These are phyloP conservation scores for Yamadazyma oceani DNA, from an alignment of 1,139 yeast genomes.

Conservation along the genomic window DNA sequence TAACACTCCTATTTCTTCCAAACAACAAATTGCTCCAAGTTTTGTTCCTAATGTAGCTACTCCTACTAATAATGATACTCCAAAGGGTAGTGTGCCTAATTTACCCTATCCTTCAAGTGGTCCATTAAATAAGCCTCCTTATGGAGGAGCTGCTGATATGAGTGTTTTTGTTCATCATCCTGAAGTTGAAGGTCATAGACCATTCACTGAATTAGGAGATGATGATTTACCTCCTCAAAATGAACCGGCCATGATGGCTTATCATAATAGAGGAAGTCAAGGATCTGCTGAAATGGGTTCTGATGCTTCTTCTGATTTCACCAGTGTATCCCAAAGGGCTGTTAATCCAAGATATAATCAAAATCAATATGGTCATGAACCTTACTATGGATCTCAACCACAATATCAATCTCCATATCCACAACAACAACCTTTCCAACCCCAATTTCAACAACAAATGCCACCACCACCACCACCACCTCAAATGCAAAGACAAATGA, in stretches of 20 bases:
- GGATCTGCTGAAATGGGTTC: constrained; percentile 25
- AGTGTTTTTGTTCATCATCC: constrained; percentile 48
- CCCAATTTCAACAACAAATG: constrained; percentile 13
- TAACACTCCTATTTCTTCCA: constrained; percentile 32
- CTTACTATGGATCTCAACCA: constrained; percentile 11
- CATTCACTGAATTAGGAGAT: constrained; percentile 46
- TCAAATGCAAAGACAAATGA: constrained; percentile 11
- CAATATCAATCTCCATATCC: constrained; percentile 20
- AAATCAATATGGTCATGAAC: constrained; percentile 9
- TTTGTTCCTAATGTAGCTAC: constrained; percentile 30
- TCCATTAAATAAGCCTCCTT: constrained; percentile 21
- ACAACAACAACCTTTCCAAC: constrained; percentile 18
- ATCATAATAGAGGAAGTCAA: constrained; percentile 13
- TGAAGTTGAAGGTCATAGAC: constrained; percentile 47
- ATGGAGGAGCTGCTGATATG: constrained; percentile 19
- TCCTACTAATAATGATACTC: constrained; percentile 28
- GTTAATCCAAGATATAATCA: constrained; percentile 57
- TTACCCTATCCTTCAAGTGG: constrained; percentile 24
- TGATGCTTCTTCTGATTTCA: constrained; percentile 61
- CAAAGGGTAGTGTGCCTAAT: constrained; percentile 17
- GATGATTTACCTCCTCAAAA: constrained; percentile 25
- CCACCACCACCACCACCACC: constrained; percentile 15
- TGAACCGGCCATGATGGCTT: constrained; percentile 3
- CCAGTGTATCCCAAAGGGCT: constrained; percentile 78
- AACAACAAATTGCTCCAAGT: constrained; percentile 35